phyloP scores from a whole-genome alignment of 805 yeast species.

The Kodamaea fukazawae region DNA sequence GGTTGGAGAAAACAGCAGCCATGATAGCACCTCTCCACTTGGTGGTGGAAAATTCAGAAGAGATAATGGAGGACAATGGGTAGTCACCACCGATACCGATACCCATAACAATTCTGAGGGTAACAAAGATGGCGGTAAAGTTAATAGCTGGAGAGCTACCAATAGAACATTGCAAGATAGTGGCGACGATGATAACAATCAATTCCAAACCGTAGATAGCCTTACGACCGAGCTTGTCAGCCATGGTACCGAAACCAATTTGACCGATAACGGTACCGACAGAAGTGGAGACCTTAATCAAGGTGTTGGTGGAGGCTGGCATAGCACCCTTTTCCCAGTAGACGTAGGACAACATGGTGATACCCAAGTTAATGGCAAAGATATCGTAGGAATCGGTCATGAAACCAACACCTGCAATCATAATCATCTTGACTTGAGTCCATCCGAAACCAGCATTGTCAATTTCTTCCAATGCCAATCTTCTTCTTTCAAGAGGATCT shows the following conservation, averaged over 20 bases:
- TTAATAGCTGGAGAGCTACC: constrained; percentile 71
- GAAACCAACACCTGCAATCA: constrained; percentile 91
- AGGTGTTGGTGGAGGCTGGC: constrained; percentile 71
- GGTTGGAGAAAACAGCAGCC: constrained; percentile 96
- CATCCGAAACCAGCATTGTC: constrained; percentile 78
- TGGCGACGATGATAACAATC: constrained; percentile 78
- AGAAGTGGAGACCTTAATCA: constrained; percentile 84
- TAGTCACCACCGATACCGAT: constrained; percentile 98
- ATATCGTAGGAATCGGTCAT: constrained; percentile 91
- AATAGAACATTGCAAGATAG: constrained; percentile 70
- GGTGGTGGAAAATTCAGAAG: constrained; percentile 90
- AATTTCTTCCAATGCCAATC: constrained; percentile 79
- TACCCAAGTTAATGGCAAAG: constrained; percentile 82
- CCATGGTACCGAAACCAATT: constrained; percentile 76
- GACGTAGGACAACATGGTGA: constrained; percentile 74
- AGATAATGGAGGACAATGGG: constrained; percentile 88
- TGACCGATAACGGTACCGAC: constrained; percentile 95
- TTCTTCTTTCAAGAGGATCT: constrained; percentile 84
- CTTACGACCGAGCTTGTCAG: constrained; percentile 83
- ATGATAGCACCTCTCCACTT: constrained; percentile 98
- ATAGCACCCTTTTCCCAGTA: constrained; percentile 58
- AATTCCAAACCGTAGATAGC: constrained; percentile 83
- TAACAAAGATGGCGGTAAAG: constrained; percentile 70
- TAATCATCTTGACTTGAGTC: constrained; percentile 78
- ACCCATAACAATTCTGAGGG: constrained; percentile 86